Conservation (phyloP, 2,329 filamentous ascomycete species). For the Fusarium irregulare region DNA sequence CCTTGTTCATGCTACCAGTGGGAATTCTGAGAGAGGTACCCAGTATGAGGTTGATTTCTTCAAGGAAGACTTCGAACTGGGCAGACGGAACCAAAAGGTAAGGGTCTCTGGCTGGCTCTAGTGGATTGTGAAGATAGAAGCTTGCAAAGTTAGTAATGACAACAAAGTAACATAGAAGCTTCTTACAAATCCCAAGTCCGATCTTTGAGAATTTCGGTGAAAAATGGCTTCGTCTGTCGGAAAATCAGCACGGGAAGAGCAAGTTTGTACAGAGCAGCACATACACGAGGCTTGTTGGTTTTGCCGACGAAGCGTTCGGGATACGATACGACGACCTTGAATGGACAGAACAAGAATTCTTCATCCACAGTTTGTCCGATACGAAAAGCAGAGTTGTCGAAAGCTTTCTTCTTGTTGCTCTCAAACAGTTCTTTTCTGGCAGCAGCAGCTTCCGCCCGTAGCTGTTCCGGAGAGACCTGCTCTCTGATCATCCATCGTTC, state of each 20-base stretch:
- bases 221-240: constrained; percentile 60
- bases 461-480: neutral
- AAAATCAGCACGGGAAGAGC: constrained; percentile 20
- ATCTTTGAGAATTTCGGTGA: constrained; percentile 68
- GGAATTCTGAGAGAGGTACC: constrained; percentile 69
- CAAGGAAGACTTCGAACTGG: constrained; percentile 74
- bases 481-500: neutral
- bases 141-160: constrained; percentile 53
- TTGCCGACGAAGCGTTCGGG: constrained; percentile 69
- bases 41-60: constrained; percentile 71
- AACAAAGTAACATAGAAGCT: neutral
- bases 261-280: constrained; percentile 34
- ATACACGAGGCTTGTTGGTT: constrained; percentile 61
- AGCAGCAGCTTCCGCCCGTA: constrained; percentile 3
- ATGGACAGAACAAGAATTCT: constrained; percentile 59
- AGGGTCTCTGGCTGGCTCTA: constrained; percentile 59
- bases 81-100: constrained; percentile 74
- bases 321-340: constrained; percentile 67
- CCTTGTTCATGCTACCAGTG: constrained; percentile 54
- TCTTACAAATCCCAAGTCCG: constrained; percentile 82
- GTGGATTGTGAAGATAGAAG: constrained; percentile 73
- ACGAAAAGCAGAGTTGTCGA: constrained; percentile 42
- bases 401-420: constrained; percentile 22
- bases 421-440: constrained; percentile 13
- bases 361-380: constrained; percentile 42